Evolutionary conservation across 768 basidiomycete genomes (phyloP).

Genomic region (Lactarius deliciosus): DNA sequence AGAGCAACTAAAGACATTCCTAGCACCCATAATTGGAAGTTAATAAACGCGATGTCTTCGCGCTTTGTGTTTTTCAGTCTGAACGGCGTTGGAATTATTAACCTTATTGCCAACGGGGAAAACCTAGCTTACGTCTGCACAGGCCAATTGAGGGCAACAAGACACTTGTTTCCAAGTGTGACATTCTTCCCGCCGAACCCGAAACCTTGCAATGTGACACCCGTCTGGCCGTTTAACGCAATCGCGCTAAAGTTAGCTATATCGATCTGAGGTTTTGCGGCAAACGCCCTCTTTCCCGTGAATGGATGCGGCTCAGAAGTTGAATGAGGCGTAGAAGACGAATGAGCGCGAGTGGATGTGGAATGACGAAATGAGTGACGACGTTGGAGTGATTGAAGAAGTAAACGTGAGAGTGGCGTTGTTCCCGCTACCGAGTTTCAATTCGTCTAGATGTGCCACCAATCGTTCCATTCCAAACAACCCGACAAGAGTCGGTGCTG

Average conservation of each 20-base stretch:
- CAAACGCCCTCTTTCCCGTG: neutral
- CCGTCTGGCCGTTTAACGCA: conserved; percentile 21
- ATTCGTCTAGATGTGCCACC: neutral
- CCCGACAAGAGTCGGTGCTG: conserved; percentile 43
- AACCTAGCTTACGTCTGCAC: conserved; percentile 54
- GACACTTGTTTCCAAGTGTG: conserved; percentile 48
- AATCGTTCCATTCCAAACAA: conserved; percentile 54
- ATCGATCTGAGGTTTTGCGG: neutral
- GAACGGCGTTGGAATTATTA: conserved; percentile 1
- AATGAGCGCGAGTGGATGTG: neutral
- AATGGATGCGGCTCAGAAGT: neutral
- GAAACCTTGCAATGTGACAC: conserved; percentile 39
- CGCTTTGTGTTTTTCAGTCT: conserved; percentile 73
- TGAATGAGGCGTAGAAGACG: conserved; percentile 13
- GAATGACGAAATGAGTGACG: conserved; percentile 7
- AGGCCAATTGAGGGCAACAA: conserved; percentile 68
- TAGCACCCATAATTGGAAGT: conserved; percentile 78
- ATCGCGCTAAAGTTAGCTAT: neutral
- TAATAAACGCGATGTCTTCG: conserved; percentile 74
- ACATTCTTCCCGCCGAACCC: conserved; percentile 39
- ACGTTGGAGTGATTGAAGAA: conserved; percentile 13
- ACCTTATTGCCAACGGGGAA: conserved; percentile 16
- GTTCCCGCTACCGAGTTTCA: conserved; percentile 28
- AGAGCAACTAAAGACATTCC: conserved; percentile 73
- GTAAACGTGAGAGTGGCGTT: conserved; percentile 19